These are phyloP conservation scores for Mycena venus DNA, from an alignment of 768 basidiomycete species.

Conservation along the genomic window DNA sequence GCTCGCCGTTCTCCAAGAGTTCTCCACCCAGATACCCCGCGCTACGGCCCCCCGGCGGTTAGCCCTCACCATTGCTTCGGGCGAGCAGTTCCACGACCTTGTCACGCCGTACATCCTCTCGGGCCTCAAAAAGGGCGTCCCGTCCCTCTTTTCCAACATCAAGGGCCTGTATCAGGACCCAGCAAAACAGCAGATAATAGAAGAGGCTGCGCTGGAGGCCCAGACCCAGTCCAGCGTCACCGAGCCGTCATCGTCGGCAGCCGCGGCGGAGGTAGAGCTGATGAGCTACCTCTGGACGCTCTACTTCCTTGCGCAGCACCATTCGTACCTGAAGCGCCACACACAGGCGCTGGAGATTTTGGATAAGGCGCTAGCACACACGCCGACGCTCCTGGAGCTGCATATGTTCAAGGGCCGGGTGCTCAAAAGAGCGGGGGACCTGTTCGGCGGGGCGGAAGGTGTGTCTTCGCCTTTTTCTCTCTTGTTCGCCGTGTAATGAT, in stretches of 20 bases:
- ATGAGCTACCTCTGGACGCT: conserved; percentile 94
- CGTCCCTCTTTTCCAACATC: conserved; percentile 93
- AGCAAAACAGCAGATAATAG: conserved; percentile 75
- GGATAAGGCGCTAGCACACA: conserved; percentile 81
- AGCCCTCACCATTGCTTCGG: conserved; percentile 75
- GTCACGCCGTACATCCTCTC: conserved; percentile 76
- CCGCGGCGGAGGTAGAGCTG: conserved; percentile 66
- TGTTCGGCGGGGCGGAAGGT: conserved; percentile 87
- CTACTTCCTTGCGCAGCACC: conserved; percentile 94
- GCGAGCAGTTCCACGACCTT: conserved; percentile 76
- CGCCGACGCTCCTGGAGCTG: conserved; percentile 94
- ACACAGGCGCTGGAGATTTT: conserved; percentile 72
- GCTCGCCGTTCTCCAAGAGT: conserved; percentile 68
- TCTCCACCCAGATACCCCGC: conserved; percentile 73
- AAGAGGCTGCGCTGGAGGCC: conserved; percentile 73
- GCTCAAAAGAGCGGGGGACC: conserved; percentile 89
- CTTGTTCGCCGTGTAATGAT: neutral
- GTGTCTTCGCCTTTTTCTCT: conserved; percentile 30
- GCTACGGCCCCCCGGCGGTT: conserved; percentile 82
- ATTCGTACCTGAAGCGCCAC: conserved; percentile 72
- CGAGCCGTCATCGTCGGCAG: conserved; percentile 36
- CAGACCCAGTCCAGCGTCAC: conserved; percentile 49
- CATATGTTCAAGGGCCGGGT: conserved; percentile 85
- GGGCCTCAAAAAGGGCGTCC: conserved; percentile 87
- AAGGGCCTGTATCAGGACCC: conserved; percentile 83